phyloP scores from a whole-genome alignment of 495 filamentous ascomycete genomes.

The Cryomyces antarcticus region DNA sequence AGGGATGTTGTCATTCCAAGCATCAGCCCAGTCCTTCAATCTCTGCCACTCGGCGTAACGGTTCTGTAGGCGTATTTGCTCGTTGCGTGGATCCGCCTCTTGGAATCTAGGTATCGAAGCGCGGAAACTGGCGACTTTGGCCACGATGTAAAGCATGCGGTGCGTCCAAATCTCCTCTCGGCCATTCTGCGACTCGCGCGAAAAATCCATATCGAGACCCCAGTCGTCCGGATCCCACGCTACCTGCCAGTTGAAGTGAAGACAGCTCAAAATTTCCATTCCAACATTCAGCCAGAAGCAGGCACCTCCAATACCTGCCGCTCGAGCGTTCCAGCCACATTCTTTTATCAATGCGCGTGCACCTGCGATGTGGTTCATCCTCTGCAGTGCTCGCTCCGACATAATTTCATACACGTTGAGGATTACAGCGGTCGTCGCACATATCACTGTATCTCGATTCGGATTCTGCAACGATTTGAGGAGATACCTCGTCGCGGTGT shows the following conservation, averaged over 20 bases:
- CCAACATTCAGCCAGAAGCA: conserved; percentile 92
- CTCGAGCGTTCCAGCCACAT: conserved; percentile 71
- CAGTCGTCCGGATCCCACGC: conserved; percentile 87
- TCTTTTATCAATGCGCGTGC: conserved; percentile 78
- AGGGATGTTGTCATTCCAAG: conserved; percentile 60
- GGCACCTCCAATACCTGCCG: conserved; percentile 59
- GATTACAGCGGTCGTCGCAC: conserved; percentile 73
- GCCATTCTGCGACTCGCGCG: conserved; percentile 24
- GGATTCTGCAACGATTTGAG: conserved; percentile 57
- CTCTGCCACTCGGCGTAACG: conserved; percentile 57
- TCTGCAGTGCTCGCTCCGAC: conserved; percentile 50
- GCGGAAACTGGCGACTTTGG: conserved; percentile 71
- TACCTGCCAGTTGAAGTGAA: conserved; percentile 72
- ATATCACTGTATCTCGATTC: conserved; percentile 63
- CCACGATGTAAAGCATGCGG: conserved; percentile 74
- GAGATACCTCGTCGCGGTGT: conserved; percentile 56
- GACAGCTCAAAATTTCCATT: conserved; percentile 73
- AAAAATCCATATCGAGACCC: conserved; percentile 71
- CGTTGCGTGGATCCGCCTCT: conserved; percentile 34
- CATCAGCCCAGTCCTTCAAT: conserved; percentile 53
- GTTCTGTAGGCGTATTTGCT: conserved; percentile 41
- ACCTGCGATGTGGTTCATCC: conserved; percentile 74
- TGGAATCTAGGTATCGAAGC: conserved; percentile 41
- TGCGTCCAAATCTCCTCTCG: conserved; percentile 81
- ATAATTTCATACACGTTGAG: conserved; percentile 88